Base-by-base conservation (phyloP, 2,329 filamentous ascomycete genomes). In the Zymoseptoria ardabiliae region DNA sequence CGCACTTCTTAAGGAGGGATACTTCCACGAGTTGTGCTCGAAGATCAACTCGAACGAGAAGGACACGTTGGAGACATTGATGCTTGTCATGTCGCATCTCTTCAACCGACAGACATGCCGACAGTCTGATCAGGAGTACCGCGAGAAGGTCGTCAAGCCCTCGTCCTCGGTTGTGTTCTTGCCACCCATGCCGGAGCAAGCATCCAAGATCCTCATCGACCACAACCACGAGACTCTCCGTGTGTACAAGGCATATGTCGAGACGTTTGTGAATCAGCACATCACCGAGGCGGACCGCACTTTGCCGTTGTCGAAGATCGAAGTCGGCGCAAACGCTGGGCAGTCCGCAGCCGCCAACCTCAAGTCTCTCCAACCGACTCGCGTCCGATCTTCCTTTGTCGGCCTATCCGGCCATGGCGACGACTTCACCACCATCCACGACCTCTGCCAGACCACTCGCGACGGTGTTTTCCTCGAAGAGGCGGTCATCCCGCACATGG, bases 401-500 rank as follows among this genome's bases (percentile, higher is more conserved):
- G 87, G 87, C 0, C 81, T 92, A 1, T 91, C 89, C 0, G 88
- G 88, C 0, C 78, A 84, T 52, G 77, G 75, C 0, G 88, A 91
- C 66, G 68, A 80, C 0, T 91, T 90, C 69, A 70, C 74, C 1
- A 85, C 80, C 0, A 84, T 91, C 19, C 77, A 81, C 19, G 87
- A 91, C 54, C 79, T 93, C 1, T 90, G 87, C 70, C 75, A 77
- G 8, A 86, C 82, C 0, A 81, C 83, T 7, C 83, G 89, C 25
- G 78, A 78, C 6, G 88, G 84, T 0, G 83, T 93, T 0, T 91
- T 90, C 75, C 80, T 93, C 0, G 89, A 93, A 66, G 82, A 89
- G 67, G 81, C 86, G 0, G 85, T 87, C 1, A 83, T 93, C 22
- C 89, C 89, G 0, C 83, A 88, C 69, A 78, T 91, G 4, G 79